Base-by-base conservation (phyloP, 2,329 filamentous ascomycete species). In the Colletotrichum sp. region DNA sequence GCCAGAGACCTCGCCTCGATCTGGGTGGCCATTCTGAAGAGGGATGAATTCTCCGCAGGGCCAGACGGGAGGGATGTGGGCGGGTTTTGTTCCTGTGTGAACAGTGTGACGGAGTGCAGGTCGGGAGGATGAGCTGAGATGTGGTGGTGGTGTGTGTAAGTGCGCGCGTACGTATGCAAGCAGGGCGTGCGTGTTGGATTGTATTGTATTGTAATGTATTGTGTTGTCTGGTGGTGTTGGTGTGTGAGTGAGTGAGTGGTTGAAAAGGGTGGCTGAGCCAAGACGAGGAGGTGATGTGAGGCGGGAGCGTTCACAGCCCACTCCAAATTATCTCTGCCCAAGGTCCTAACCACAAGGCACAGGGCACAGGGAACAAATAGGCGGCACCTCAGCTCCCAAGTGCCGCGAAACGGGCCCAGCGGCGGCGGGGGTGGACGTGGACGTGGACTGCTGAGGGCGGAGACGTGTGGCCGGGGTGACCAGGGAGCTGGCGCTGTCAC, bases 1-100 rank as follows among this genome's bases (percentile, higher is more conserved):
- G 94, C 94, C 60, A 99, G 88, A 62, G 96, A 99, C 80, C 91
- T 93, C 79, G 96, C 97, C 88, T 98, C 95, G 80, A 97, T 89
- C 69, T 84, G 79, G 69, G 84, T 71, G 78, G 84, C 76, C 84
- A 87, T 82, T 65, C 36, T 69, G 63, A 28, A 39, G 68, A 62
- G 36, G 30, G 36, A 55, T 57, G 70, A 39, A 62, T 39, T 30
- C 4, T 34, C 15, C 64, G 60, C 28, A 21, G 36, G 7, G 69
- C 26, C 69, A 57, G 28, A 36, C 26, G 15, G 28, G n/a, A 30
- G 21, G 16, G 21, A 15, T 13, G 62, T 15, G 34, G 30, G n/a
- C 28, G 24, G n/a, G 32, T 28, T 57, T 26, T 32, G 34, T 71
- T 36, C 57, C 21, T 57, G 69, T 39, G 18, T 76, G 24, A 39